These are phyloP conservation scores for Fusarium staphyleae DNA, from an alignment of 2,329 filamentous ascomycete genomes.

Conservation along the genomic window DNA sequence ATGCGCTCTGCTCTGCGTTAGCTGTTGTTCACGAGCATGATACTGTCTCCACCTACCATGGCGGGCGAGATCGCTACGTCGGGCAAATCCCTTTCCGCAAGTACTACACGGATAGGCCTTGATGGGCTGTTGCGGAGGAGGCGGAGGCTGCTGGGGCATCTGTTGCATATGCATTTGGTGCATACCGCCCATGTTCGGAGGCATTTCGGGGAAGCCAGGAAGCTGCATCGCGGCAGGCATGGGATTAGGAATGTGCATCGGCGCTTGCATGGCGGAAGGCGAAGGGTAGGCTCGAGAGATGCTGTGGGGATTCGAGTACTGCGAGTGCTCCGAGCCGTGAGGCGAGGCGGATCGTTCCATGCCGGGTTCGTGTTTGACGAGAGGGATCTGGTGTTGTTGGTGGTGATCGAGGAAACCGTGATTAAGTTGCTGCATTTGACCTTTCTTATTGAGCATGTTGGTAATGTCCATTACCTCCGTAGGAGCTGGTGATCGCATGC, in stretches of 20 bases:
- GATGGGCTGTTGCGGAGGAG: slow-evolving; percentile 48
- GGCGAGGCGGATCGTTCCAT: slow-evolving; percentile 65
- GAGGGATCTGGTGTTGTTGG: slow-evolving; percentile 41
- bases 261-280: slow-evolving; percentile 59
- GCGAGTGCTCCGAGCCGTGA: slow-evolving; percentile 66
- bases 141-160: slow-evolving; percentile 45
- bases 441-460: slow-evolving; percentile 61
- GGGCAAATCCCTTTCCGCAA: slow-evolving; percentile 89
- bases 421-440: slow-evolving; percentile 47
- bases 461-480: slow-evolving; percentile 61
- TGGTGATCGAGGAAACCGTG: slow-evolving; percentile 45
- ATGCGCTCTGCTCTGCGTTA: slow-evolving; percentile 79
- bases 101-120: slow-evolving; percentile 89
- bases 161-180: slow-evolving; percentile 51
- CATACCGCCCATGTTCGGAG: slow-evolving; percentile 48
- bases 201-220: slow-evolving; percentile 52
- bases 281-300: slow-evolving; percentile 61
- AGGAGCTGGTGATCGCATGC: slow-evolving; percentile 54
- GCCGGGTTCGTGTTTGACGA: slow-evolving; percentile 48
- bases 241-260: slow-evolving; percentile 55
- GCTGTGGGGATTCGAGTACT: slow-evolving; percentile 59
- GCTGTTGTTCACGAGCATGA: slow-evolving; percentile 3
- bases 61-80: slow-evolving; percentile 90
- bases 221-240: slow-evolving; percentile 55
- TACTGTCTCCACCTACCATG: slow-evolving; percentile 73